phyloP scores from a whole-genome alignment of 345 rosid species.

The Toxicodendron radicans region DNA sequence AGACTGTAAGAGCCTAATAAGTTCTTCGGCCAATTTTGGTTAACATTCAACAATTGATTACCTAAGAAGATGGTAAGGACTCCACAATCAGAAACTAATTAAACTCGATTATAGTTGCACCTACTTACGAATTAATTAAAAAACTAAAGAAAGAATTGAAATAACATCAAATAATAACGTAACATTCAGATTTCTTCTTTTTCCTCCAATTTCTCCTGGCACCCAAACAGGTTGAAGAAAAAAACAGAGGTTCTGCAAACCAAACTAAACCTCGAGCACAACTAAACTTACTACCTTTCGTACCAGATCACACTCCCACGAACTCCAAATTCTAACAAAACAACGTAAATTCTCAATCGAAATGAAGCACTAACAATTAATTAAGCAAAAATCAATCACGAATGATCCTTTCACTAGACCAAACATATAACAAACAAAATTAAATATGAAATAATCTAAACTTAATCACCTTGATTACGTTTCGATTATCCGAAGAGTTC shows the following conservation, averaged over 20 bases:
- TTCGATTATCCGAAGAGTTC: conserved; percentile 2
- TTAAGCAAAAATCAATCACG: background rate
- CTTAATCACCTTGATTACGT: conserved; percentile 2
- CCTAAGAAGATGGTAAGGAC: background rate
- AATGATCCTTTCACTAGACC: background rate
- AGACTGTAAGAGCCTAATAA: background rate
- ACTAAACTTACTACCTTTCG: background rate
- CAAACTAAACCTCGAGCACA: conserved; percentile 2
- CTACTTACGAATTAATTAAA: background rate
- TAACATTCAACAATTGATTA: background rate
- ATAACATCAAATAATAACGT: background rate
- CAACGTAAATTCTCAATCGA: background rate
- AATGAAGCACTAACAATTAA: background rate
- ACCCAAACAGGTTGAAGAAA: background rate
- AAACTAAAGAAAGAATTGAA: background rate
- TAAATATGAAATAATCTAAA: background rate
- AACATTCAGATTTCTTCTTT: background rate
- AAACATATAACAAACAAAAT: background rate
- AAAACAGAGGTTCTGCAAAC: conserved; percentile 18
- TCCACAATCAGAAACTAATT: background rate
- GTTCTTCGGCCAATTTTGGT: too few relatives aligned
- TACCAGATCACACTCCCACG: background rate
- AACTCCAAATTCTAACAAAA: background rate
- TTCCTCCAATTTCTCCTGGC: conserved; percentile 3
- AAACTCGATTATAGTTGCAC: background rate